Evolutionary conservation across 2,329 filamentous ascomycete species (phyloP).

Genomic region (Thielaviopsis musarum): DNA sequence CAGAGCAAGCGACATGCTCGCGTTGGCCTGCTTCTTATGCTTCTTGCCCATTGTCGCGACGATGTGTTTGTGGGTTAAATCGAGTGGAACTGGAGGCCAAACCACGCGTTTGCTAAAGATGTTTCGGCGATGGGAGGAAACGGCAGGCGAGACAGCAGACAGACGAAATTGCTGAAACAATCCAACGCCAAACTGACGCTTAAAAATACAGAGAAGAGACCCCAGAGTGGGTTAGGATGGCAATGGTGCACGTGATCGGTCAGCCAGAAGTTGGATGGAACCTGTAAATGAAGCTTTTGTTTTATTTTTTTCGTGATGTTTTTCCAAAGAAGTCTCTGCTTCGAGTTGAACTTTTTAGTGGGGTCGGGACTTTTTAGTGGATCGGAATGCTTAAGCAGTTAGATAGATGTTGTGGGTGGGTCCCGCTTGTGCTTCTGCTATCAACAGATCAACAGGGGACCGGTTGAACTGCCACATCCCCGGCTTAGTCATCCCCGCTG

Average conservation of each 20-base stretch:
- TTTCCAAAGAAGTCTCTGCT: slow-evolving; percentile 2
- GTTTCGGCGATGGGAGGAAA: background rate
- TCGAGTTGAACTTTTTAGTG: slow-evolving; percentile 8
- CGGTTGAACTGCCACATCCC: no score
- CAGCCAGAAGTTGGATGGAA: background rate
- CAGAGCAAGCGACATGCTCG: slow-evolving; percentile 9
- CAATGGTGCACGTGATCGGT: background rate
- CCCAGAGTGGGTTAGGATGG: background rate
- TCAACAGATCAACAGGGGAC: background rate
- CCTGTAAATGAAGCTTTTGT: background rate
- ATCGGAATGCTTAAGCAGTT: background rate
- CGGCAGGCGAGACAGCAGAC: background rate
- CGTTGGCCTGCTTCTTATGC: slow-evolving; percentile 13
- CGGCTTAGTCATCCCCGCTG: background rate
- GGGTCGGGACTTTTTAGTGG: background rate
- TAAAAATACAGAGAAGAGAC: background rate
- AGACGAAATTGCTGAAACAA: background rate
- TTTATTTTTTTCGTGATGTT: background rate
- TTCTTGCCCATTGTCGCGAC: slow-evolving; percentile 15
- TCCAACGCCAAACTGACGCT: background rate
- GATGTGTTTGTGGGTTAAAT: background rate
- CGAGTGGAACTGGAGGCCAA: background rate
- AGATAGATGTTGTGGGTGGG: background rate
- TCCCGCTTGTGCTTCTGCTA: background rate
- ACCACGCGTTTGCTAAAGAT: background rate